Conservation (phyloP, 495 filamentous ascomycete species). For the Aspergillus bertholletiae region DNA sequence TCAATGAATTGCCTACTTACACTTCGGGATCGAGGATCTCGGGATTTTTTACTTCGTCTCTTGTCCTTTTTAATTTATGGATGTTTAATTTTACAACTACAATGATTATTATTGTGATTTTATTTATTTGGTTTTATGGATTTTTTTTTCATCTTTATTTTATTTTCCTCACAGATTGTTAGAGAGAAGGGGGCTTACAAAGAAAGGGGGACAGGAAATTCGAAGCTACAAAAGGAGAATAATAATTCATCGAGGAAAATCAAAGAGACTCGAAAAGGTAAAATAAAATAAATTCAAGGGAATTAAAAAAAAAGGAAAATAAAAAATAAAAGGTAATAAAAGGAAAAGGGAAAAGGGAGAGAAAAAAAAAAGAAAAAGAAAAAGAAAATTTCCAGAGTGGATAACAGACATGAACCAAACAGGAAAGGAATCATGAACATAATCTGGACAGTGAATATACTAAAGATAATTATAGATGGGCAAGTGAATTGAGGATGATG, state of each 20-base stretch:
- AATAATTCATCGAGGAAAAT: not conserved
- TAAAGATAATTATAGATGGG: conserved; percentile 7
- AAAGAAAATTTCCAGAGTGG: not conserved
- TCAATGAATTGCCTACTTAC: not conserved
- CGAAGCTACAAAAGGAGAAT: not conserved
- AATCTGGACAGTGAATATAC: not conserved
- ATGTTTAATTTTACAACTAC: not conserved
- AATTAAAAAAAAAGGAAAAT: not conserved
- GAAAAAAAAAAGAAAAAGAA: not conserved
- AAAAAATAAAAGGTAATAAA: not conserved
- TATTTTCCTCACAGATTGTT: conserved; percentile 9
- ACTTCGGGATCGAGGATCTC: conserved; percentile 13
- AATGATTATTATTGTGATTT: conserved; percentile 7
- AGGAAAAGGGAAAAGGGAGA: not conserved
- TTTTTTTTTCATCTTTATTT: conserved; percentile 15
- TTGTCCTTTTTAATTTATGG: conserved; percentile 14
- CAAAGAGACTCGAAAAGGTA: not conserved
- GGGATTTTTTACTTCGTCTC: conserved; percentile 19
- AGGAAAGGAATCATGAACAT: not conserved
- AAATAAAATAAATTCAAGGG: not conserved
- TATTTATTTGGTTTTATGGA: conserved; percentile 13
- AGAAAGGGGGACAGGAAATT: not conserved
- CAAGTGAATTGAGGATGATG: not conserved
- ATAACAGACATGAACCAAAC: not conserved
- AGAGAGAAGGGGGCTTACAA: not conserved